phyloP scores from a whole-genome alignment of 106 monocot genomes.

The Xerophyta viscosa region DNA sequence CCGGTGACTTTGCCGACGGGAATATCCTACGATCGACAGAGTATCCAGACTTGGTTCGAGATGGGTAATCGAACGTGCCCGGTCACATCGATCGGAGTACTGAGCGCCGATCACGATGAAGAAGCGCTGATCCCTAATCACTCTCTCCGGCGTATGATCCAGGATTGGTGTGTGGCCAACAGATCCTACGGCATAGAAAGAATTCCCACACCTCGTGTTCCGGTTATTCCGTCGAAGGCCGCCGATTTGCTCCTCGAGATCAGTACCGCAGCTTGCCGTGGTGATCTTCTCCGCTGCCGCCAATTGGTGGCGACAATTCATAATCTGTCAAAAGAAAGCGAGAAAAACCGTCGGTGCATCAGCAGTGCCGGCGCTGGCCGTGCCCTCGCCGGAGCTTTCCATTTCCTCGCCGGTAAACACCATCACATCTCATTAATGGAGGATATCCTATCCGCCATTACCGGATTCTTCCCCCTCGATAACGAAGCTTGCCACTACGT shows the following conservation, averaged over 20 bases:
- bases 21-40: constrained; percentile 79
- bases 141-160: constrained; percentile 39
- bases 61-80: constrained; percentile 49
- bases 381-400: constrained; percentile 19
- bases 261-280: constrained; percentile 1
- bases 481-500: constrained; percentile 5
- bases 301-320: constrained; percentile 15
- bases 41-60: constrained; percentile 80
- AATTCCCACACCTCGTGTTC: constrained; percentile 45
- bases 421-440: constrained; percentile 2
- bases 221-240: constrained; percentile 11
- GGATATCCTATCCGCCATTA: constrained; percentile 38
- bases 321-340: constrained; percentile 28
- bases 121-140: constrained; percentile 49
- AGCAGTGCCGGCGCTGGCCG: constrained; percentile 13
- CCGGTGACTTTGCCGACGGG: constrained; percentile 69
- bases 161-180: constrained; percentile 49
- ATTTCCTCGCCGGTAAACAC: neutral
- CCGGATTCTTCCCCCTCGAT: constrained; percentile 21
- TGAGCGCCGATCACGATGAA: constrained; percentile 4
- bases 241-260: constrained; percentile 27
- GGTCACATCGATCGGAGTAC: constrained; percentile 18
- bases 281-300: neutral
- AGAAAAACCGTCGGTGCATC: constrained; percentile 31
- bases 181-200: constrained; percentile 32